A percentile compares a stretch with the other conserved stretches of the same genome.
These are phyloP conservation scores for Lachnellula subtilissima DNA, from an alignment of 2,329 filamentous ascomycete genomes.

Conservation along the genomic window DNA sequence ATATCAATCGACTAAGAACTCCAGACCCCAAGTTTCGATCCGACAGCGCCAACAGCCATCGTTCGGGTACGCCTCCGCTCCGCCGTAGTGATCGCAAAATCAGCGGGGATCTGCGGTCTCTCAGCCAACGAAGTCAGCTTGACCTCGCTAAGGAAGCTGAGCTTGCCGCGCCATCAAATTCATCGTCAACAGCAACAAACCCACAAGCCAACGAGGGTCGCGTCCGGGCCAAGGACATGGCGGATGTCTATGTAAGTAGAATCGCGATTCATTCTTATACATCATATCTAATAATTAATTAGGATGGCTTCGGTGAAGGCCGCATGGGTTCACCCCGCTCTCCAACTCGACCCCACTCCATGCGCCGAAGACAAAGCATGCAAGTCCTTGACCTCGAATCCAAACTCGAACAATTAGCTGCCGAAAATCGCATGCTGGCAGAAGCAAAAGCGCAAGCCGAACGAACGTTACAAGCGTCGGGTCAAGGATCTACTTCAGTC, in stretches of 20 bases:
- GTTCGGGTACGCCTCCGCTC: slow-evolving; percentile 61
- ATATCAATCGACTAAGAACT: slow-evolving; percentile 30
- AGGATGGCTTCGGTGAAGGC: slow-evolving; percentile 94
- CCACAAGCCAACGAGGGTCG: slow-evolving; percentile 85
- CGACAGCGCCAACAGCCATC: slow-evolving; percentile 55
- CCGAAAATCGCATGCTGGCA: slow-evolving; percentile 76
- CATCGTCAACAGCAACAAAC: slow-evolving; percentile 45
- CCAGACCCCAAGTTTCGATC: slow-evolving; percentile 45
- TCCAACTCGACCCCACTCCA: slow-evolving; percentile 88
- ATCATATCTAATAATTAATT: slow-evolving; percentile 17
- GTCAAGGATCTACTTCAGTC: slow-evolving; percentile 64
- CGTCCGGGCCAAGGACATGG: slow-evolving; percentile 78
- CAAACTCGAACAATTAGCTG: slow-evolving; percentile 74
- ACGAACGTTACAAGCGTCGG: slow-evolving; percentile 52
- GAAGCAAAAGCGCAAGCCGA: slow-evolving; percentile 70
- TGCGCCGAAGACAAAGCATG: slow-evolving; percentile 96
- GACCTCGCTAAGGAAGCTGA: slow-evolving; percentile 36
- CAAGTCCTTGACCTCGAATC: slow-evolving; percentile 89
- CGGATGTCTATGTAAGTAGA: slow-evolving; percentile 84
- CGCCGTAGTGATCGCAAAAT: slow-evolving; percentile 61
- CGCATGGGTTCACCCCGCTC: slow-evolving; percentile 82
- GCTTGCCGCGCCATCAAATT: slow-evolving; percentile 35
- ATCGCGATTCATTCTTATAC: slow-evolving; percentile 11
- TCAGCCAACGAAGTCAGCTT: slow-evolving; percentile 50
- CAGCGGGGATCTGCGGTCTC: slow-evolving; percentile 73